Evolutionary conservation across 176 grass and related monocot genomes (phyloP).

Genomic region (Dendrocalamus sinicus): DNA sequence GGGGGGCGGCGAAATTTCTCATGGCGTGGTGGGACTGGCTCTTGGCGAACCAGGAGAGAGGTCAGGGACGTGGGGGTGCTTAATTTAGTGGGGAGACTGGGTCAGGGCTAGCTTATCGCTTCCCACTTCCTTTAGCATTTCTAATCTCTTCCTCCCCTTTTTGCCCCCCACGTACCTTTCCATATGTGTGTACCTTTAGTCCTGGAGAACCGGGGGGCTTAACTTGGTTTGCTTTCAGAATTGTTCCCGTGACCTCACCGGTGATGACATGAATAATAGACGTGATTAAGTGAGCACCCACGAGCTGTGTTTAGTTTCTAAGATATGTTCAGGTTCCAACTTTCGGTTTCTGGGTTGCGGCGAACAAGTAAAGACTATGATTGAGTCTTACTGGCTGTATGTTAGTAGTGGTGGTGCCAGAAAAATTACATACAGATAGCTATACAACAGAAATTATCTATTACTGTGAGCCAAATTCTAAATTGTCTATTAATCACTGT

Average conservation of each 20-base stretch:
- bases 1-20: slow-evolving; percentile 53
- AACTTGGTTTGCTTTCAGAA: slow-evolving; percentile 3
- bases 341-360: no score
- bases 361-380: no score
- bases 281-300: background rate
- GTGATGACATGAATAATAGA: background rate
- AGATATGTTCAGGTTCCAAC: no score
- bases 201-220: background rate
- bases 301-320: background rate
- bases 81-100: background rate
- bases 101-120: background rate
- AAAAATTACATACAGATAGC: no score
- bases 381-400: no score
- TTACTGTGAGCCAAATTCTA: no score
- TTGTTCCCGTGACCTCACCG: background rate
- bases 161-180: background rate
- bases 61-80: background rate
- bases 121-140: background rate
- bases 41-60: background rate
- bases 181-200: slow-evolving; percentile 5
- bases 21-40: slow-evolving; percentile 53
- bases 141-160: background rate
- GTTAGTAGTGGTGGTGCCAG: no score
- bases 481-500: no score
- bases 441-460: no score